These are phyloP conservation scores for Exophiala alcalophila DNA, from an alignment of 2,329 filamentous ascomycete species.

Conservation along the genomic window DNA sequence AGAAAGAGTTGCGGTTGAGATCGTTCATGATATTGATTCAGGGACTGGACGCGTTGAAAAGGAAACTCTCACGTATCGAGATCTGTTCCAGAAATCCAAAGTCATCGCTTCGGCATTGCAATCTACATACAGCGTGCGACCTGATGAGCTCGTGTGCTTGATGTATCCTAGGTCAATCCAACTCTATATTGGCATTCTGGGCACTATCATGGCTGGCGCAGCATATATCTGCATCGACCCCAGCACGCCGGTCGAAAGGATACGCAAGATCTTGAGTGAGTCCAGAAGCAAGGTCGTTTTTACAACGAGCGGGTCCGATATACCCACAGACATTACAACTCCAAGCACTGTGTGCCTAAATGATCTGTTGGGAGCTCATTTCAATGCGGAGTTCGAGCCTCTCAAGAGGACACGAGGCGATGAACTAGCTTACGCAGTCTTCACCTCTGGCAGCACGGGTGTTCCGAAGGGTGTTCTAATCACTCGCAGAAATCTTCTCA, in stretches of 20 bases:
- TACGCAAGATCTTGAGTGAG: constrained; percentile 61
- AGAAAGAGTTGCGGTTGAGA: constrained; percentile 60
- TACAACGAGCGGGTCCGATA: background rate
- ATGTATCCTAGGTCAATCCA: constrained; percentile 72
- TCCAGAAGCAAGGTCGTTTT: constrained; percentile 39
- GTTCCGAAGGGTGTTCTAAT: constrained; percentile 76
- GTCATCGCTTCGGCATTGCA: constrained; percentile 58
- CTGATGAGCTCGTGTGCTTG: constrained; percentile 65
- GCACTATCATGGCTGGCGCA: constrained; percentile 68
- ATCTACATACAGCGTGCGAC: constrained; percentile 41
- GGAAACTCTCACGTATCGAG: constrained; percentile 58
- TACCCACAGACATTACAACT: background rate
- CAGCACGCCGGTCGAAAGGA: constrained; percentile 62
- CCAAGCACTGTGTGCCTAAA: constrained; percentile 2
- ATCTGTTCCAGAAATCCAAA: constrained; percentile 65
- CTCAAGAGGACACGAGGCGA: constrained; percentile 33
- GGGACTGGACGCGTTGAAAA: constrained; percentile 33
- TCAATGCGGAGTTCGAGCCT: no score
- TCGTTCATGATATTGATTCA: constrained; percentile 52
- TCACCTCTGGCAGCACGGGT: constrained; percentile 80
- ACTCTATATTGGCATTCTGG: constrained; percentile 72
- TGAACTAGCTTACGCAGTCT: constrained; percentile 71
- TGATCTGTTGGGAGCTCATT: constrained; percentile 1
- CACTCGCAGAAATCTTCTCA: constrained; percentile 70
- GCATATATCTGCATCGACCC: constrained; percentile 78